phyloP scores from a whole-genome alignment of 2,329 filamentous ascomycete genomes.

The Aspergillus thermomutatus region DNA sequence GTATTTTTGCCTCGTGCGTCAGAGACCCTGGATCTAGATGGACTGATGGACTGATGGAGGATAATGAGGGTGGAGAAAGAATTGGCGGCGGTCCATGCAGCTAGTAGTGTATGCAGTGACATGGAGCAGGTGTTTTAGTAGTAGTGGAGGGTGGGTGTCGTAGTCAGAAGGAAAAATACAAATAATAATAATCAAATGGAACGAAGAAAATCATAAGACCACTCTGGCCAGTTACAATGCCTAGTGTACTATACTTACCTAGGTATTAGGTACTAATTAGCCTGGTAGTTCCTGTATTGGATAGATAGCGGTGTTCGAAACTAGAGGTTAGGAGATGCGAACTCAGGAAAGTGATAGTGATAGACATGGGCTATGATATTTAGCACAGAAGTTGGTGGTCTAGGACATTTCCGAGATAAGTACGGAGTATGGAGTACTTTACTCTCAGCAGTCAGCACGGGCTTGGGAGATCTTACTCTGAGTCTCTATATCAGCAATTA shows the following conservation, averaged over 20 bases:
- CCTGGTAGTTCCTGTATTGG: neutral
- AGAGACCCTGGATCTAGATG: conserved; percentile 44
- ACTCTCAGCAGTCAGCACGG: neutral
- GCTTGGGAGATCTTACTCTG: neutral
- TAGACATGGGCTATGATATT: neutral
- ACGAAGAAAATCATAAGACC: neutral
- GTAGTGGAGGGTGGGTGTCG: conserved; percentile 12
- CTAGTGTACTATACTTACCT: neutral
- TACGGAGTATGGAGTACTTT: neutral
- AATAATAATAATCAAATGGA: neutral
- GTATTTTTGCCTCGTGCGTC: conserved; percentile 41
- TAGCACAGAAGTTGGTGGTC: neutral
- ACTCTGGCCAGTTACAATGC: neutral
- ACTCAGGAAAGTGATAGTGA: neutral
- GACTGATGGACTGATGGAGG: conserved; percentile 17
- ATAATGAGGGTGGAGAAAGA: conserved; percentile 27
- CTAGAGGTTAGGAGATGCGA: neutral
- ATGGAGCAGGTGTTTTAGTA: conserved; percentile 16
- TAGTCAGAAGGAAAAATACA: neutral
- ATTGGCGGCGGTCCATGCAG: conserved; percentile 36
- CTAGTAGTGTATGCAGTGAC: conserved; percentile 10
- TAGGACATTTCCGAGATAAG: neutral
- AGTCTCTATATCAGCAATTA: neutral
- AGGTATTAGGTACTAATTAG: neutral
- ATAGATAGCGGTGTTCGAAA: neutral